These are phyloP conservation scores for Pichia deserticola DNA, from an alignment of 805 yeast genomes.

Conservation along the genomic window DNA sequence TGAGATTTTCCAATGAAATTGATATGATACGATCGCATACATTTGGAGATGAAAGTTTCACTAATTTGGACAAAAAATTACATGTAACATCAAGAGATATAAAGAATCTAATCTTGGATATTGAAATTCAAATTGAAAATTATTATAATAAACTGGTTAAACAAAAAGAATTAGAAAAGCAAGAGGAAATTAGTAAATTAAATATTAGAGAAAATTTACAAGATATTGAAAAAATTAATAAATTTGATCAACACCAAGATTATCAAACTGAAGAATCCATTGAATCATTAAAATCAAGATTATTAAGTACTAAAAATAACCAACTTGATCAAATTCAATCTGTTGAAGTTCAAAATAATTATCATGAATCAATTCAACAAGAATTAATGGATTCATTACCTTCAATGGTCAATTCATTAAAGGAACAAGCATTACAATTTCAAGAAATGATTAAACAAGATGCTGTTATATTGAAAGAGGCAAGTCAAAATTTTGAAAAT, in stretches of 20 bases:
- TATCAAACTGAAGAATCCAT: slow-evolving; percentile 19
- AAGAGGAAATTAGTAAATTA: neutral
- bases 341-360: slow-evolving; percentile 20
- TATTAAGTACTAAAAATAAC: slow-evolving; percentile 19
- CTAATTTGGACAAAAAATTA: slow-evolving; percentile 6
- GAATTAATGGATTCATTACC: slow-evolving; percentile 28
- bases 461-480: slow-evolving; percentile 27
- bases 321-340: slow-evolving; percentile 23
- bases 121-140: slow-evolving; percentile 11
- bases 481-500: slow-evolving; percentile 27
- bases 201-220: no score
- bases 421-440: slow-evolving; percentile 27
- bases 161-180: neutral
- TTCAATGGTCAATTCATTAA: slow-evolving; percentile 24
- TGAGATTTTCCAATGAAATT: slow-evolving; percentile 12
- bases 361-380: slow-evolving; percentile 28
- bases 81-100: slow-evolving; percentile 10
- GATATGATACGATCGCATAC: slow-evolving; percentile 12
- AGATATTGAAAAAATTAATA: neutral
- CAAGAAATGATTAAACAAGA: slow-evolving; percentile 27
- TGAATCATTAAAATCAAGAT: slow-evolving; percentile 22
- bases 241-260: neutral
- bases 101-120: slow-evolving; percentile 13
- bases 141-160: neutral
- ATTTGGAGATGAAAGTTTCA: slow-evolving; percentile 2